Percentiles rank a stretch among this genome's conserved stretches.
Evolutionary conservation across 352 stramenopile genomes (phyloP).

Genomic region (Phytophthora fragariae): DNA sequence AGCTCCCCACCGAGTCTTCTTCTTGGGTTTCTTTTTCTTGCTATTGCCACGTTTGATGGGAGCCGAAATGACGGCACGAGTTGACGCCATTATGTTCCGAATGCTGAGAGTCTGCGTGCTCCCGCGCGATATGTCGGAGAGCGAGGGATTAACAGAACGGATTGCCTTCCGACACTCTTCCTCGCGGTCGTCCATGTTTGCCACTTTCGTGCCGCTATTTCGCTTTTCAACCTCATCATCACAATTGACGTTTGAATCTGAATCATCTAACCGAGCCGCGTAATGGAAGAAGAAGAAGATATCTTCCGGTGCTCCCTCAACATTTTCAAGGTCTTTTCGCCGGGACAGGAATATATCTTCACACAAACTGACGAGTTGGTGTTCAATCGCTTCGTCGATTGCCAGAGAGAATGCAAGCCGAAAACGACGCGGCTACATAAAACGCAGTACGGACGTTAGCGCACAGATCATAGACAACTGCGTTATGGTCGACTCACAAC

Average conservation of each 20-base stretch:
- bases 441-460: background rate
- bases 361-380: slow-evolving; percentile 33
- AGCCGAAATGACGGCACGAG: slow-evolving; percentile 10
- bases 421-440: slow-evolving; percentile 44
- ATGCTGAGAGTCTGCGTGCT: slow-evolving; percentile 10
- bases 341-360: slow-evolving; percentile 5
- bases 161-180: slow-evolving; percentile 20
- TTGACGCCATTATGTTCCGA: slow-evolving; percentile 30
- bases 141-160: slow-evolving; percentile 17
- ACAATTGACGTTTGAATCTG: background rate
- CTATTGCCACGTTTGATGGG: background rate
- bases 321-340: background rate
- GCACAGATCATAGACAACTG: background rate
- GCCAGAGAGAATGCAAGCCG: slow-evolving; percentile 44
- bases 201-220: background rate
- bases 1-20: slow-evolving; percentile 24
- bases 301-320: background rate
- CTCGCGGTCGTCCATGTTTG: background rate
- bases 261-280: slow-evolving; percentile 29
- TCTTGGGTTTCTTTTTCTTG: slow-evolving; percentile 24
- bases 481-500: slow-evolving; percentile 26
- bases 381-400: slow-evolving; percentile 50
- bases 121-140: slow-evolving; percentile 16
- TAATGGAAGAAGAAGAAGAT: slow-evolving; percentile 54
- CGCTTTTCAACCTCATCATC: slow-evolving; percentile 2